A percentile compares a stretch with the other conserved stretches of the same genome.
Conservation (phyloP, 1,139 yeast genomes). For the Kodamaea sp. region DNA sequence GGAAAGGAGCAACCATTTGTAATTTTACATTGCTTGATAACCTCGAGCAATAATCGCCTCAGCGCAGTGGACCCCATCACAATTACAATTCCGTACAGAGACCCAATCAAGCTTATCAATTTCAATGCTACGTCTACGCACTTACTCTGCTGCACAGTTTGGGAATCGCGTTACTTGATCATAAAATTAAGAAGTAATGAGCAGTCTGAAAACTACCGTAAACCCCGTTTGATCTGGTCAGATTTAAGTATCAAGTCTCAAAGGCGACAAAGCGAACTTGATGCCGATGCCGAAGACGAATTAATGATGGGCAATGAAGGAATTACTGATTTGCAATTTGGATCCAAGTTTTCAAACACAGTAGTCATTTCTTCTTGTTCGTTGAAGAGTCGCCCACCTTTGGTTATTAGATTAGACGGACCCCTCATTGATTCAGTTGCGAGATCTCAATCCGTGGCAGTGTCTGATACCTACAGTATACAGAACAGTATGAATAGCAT, state of each 20-base stretch:
- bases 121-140: constrained; percentile 73
- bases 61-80: constrained; percentile 58
- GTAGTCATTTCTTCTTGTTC: constrained; percentile 41
- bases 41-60: constrained; percentile 17
- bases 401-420: constrained; percentile 39
- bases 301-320: constrained; percentile 77
- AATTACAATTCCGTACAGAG: constrained; percentile 81
- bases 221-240: constrained; percentile 65
- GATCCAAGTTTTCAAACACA: constrained; percentile 35
- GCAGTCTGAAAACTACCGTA: constrained; percentile 30
- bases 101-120: constrained; percentile 72
- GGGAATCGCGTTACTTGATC: constrained; percentile 78
- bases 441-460: constrained; percentile 6
- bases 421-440: constrained; percentile 31
- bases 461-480: constrained; percentile 15
- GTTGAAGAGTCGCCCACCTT: constrained; percentile 38
- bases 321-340: constrained; percentile 76
- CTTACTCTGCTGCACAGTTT: constrained; percentile 77
- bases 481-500: constrained; percentile 17
- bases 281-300: constrained; percentile 22
- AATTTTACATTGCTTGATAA: constrained; percentile 56
- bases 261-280: constrained; percentile 14
- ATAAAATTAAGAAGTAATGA: constrained; percentile 58
- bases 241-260: constrained; percentile 25
- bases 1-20: constrained; percentile 81